Conservation (phyloP, 2,329 filamentous ascomycete genomes). For the Colletotrichum sp. region DNA sequence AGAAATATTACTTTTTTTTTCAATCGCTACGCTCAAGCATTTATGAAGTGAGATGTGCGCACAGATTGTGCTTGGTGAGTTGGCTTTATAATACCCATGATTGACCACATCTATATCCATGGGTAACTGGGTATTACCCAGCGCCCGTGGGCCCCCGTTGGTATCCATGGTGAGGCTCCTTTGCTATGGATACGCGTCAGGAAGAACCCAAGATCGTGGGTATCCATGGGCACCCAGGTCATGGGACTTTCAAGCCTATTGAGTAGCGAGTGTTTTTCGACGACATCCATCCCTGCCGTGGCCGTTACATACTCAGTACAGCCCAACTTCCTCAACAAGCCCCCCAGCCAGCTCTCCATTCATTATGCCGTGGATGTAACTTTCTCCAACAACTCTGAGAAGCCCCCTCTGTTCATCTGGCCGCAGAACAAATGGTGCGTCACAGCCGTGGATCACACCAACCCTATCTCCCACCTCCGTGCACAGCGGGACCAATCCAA, state of each 20-base stretch:
- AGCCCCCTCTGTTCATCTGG: background rate
- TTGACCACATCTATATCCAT: no score
- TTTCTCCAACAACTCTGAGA: background rate
- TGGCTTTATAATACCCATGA: no score
- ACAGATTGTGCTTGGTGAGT: no score
- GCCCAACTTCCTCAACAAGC: background rate
- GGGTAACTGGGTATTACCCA: no score
- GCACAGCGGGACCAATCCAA: background rate
- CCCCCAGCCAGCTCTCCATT: background rate
- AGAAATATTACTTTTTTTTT: background rate
- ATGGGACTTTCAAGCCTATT: no score
- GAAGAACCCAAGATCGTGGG: no score
- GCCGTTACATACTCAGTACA: background rate
- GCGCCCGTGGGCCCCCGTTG: no score
- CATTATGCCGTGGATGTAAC: constrained; percentile 2
- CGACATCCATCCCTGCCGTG: background rate
- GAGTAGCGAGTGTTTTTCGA: background rate
- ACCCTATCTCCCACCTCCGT: background rate
- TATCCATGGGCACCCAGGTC: no score
- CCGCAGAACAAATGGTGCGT: background rate
- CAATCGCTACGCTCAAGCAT: background rate
- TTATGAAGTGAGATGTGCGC: fast-evolving
- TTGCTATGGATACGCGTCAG: no score
- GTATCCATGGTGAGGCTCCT: no score
- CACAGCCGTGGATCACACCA: background rate